These are phyloP conservation scores for Pilobolus umbonatus DNA, from an alignment of 192 early-diverging fungal species.

Conservation along the genomic window DNA sequence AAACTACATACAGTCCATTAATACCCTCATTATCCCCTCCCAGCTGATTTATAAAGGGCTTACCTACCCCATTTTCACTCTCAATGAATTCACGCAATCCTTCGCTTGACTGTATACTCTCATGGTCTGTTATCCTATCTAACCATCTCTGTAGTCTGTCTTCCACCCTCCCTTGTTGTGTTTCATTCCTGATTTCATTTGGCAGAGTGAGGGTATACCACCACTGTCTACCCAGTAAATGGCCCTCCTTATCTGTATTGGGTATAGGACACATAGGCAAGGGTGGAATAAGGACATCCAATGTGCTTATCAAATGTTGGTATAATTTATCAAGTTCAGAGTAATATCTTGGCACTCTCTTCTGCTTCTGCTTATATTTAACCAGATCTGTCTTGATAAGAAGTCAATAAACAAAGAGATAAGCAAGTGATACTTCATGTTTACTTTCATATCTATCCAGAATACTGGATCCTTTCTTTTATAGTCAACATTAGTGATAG, in stretches of 20 bases:
- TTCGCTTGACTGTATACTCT: slow-evolving; percentile 14
- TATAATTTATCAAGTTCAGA: slow-evolving; percentile 23
- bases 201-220: slow-evolving; percentile 13
- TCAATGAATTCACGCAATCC: slow-evolving; percentile 34
- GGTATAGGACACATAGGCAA: slow-evolving; percentile 21
- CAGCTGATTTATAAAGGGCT: not conserved
- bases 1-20: slow-evolving; percentile 9
- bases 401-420: not conserved
- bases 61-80: slow-evolving; percentile 27
- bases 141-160: slow-evolving; percentile 27
- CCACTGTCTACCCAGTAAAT: slow-evolving; percentile 15
- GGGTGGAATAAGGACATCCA: slow-evolving; percentile 19
- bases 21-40: not conserved
- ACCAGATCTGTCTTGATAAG: slow-evolving; percentile 28
- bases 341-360: slow-evolving; percentile 28
- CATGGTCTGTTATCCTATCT: slow-evolving; percentile 17
- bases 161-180: slow-evolving; percentile 1
- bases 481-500: slow-evolving; percentile 29
- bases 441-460: slow-evolving; percentile 30
- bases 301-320: slow-evolving; percentile 12
- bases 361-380: slow-evolving; percentile 28
- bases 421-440: not conserved
- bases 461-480: slow-evolving; percentile 34
- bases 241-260: slow-evolving; percentile 21
- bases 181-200: not conserved